These are phyloP conservation scores for Pestalotiopsis sp. DNA, from an alignment of 2,329 filamentous ascomycete genomes.

Conservation along the genomic window DNA sequence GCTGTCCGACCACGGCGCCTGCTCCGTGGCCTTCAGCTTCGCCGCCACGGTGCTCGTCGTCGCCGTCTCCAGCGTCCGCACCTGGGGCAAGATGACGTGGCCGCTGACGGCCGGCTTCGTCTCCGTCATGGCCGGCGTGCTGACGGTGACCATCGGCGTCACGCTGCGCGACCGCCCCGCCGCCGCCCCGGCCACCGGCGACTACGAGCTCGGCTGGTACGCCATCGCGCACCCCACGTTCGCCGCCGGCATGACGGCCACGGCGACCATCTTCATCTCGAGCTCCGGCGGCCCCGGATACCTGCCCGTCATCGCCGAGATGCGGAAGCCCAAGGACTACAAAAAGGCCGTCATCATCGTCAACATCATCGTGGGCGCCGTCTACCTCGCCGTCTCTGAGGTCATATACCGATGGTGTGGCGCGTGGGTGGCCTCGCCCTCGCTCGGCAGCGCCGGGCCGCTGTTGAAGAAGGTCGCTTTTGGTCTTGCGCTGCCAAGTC, in stretches of 20 bases:
- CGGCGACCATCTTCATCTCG: conserved; percentile 60
- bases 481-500: conserved; percentile 57
- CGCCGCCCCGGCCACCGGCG: conserved; percentile 58
- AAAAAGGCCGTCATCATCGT: background rate
- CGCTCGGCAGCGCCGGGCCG: conserved; percentile 61
- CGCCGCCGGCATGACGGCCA: conserved; percentile 57
- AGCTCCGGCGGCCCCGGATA: conserved; percentile 48
- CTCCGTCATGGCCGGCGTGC: conserved; percentile 58
- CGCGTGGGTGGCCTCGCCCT: conserved; percentile 63
- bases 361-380: background rate
- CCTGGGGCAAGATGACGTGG: conserved; percentile 63
- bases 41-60: conserved; percentile 50
- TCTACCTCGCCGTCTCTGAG: conserved; percentile 55
- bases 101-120: conserved; percentile 62
- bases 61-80: conserved; percentile 51
- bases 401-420: conserved; percentile 68
- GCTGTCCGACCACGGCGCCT: conserved; percentile 58
- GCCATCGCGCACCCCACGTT: conserved; percentile 58
- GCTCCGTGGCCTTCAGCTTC: conserved; percentile 60
- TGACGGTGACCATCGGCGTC: conserved; percentile 59
- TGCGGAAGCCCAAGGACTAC: conserved; percentile 10
- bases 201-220: conserved; percentile 60
- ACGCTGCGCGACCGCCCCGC: conserved; percentile 58
- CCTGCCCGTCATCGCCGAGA: conserved; percentile 6
- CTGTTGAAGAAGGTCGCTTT: conserved; percentile 64